Base-by-base conservation (phyloP, 805 yeast genomes). In the Spencermartinsiella europaea region DNA sequence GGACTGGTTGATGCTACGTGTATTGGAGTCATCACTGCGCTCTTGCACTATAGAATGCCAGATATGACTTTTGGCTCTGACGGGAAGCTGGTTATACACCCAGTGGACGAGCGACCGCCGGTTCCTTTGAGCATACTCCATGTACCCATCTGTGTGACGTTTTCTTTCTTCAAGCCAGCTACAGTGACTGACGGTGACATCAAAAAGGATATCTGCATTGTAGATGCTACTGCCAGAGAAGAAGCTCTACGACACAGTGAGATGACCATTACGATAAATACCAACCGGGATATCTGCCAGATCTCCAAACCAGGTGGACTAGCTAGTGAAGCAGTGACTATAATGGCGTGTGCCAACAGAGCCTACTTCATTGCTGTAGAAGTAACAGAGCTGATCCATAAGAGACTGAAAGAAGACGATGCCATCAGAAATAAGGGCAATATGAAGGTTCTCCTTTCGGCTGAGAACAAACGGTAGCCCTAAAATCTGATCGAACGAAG, bases 1-100 rank as follows among this genome's bases (percentile, higher is more conserved):
- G 95, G 95, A 16, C 75, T 93, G 40, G 81, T 90, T 35, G 99
- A 93, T 64, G 85, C 88, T 4, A 83, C 91, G 36, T 86, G 96
- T 66, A 74, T 89, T 46, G 98, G 93, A 0, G 96, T 88, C 5
- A 83, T 88, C 76, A 78, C 91, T 5, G 95, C 86, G 0, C 70
- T 93, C 45, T 72, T 82, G 54, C 96, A 90, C 63, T 93, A 80
- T 65, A 77, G 77, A 46, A 82, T 85, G 56, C 95, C 95, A 8
- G 96, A 90, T 64, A 76, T 88, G 27, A 77, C 89, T 1, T 79
- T 89, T 7, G 67, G 64, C 19, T 72, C 71, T 15, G 61, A 54
- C 8, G 61, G 53, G 5, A 45, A 47, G 21, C 59, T 87, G 8
- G 74, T 83, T 8, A 71, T 91, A 0, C 93, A 86, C 60, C 76